Evolutionary conservation across 2,329 filamentous ascomycete genomes (phyloP), one percentile per base, ranked within the genome.

Genomic region (Aspergillus latus): DNA sequence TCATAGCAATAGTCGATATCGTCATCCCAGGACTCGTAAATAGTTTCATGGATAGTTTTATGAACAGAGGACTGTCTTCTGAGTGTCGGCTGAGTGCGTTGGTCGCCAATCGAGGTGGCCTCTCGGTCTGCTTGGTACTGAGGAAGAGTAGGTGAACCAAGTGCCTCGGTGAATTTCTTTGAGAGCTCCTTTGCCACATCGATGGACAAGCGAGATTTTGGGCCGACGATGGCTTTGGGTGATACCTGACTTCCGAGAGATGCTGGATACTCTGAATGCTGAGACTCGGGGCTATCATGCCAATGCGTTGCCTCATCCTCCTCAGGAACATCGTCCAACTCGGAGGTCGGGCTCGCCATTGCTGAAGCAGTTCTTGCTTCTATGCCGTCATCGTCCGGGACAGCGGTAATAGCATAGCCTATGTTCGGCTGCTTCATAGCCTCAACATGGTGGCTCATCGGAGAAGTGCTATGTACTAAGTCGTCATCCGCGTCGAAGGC

Each of bases 1-100:
- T 85, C 80, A 62, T 86, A 86, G 63, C 82, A 84, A 63, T 82
- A 85, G 61, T 86, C 83, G 54, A 86, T 82, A 58, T 84, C 82
- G 39, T 84, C 82, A 63, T 86, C 83, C 84, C 84, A 86, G 1
- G 79, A 80, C 45, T 72, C 71, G 54, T 69, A 70, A 36, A 72
- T 62, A 34, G 68, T 68, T 30, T 70, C 69, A 40, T 66, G 63
- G 44, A 59, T 59, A 58, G 52, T 63, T 51, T 52, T 58, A 54
- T 29, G 59, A 52, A 60, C 55, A 28, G 59, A 62, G 37, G 58
- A 60, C 36, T 40, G 60, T 46, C 45, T 57, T 6, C 50, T 46
- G 57, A 64, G 26, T 49, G 51, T 42, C 53, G 39, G 62, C 49
- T 54, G 47, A 16, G 60, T 26, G 60, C 32, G 55, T 54, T 13